These are phyloP conservation scores for Taxillus chinensis DNA, from an alignment of 164 flowering plant species.

Conservation along the genomic window DNA sequence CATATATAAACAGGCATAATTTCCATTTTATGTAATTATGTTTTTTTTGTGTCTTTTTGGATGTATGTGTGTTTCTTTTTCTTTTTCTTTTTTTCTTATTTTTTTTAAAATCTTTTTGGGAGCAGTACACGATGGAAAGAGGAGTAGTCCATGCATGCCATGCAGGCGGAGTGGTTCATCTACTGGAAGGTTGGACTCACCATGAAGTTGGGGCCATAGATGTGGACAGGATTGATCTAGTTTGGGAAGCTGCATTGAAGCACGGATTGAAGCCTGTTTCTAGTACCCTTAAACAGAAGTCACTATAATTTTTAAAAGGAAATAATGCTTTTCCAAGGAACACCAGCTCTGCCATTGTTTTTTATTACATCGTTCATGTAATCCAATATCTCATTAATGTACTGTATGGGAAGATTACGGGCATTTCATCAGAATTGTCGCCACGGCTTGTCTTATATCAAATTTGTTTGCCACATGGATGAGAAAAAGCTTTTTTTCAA, in stretches of 20 bases:
- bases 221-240: slow-evolving; percentile 73
- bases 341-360: no score
- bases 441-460: no score
- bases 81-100: background rate
- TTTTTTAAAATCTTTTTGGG: background rate
- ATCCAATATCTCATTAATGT: no score
- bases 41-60: no score
- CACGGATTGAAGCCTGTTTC: slow-evolving; percentile 66
- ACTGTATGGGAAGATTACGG: no score
- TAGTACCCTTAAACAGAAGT: background rate
- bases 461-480: no score
- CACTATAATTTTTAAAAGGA: background rate
- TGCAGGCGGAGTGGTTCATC: slow-evolving; percentile 88
- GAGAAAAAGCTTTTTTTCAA: no score
- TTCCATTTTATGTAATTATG: no score
- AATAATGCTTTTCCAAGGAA: no score
- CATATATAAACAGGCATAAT: no score
- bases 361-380: no score
- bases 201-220: slow-evolving; percentile 90
- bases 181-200: slow-evolving; percentile 80
- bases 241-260: slow-evolving; percentile 81
- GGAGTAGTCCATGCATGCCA: slow-evolving; percentile 97
- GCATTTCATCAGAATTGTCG: no score
- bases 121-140: slow-evolving; percentile 78
- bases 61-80: background rate